Evolutionary conservation across 2,329 filamentous ascomycete species (phyloP).

Genomic region (Diaporthe eres): DNA sequence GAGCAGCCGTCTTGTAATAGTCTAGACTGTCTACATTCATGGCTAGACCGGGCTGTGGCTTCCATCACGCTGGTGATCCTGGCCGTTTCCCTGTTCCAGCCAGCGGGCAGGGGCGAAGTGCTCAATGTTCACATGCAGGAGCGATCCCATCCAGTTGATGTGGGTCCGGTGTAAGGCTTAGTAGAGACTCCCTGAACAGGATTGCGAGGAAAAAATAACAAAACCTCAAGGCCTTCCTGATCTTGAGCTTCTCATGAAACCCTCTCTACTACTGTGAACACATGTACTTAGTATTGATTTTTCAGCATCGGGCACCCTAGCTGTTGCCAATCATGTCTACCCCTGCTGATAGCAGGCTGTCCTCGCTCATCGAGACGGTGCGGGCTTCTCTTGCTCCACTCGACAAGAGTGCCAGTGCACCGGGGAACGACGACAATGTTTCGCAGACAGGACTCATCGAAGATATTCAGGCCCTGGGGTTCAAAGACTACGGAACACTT

Average conservation of each 20-base stretch:
- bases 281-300: not conserved
- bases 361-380: not conserved
- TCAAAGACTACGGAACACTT: constrained; percentile 49
- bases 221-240: not conserved
- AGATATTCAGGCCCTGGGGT: constrained; percentile 47
- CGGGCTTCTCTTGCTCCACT: constrained; percentile 6
- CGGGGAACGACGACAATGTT: not conserved
- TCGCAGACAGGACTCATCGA: constrained; percentile 32
- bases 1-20: not conserved
- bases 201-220: not conserved
- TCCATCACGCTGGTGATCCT: constrained; percentile 2
- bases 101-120: not conserved
- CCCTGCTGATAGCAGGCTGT: not conserved
- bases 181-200: not conserved
- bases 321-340: not conserved
- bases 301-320: not conserved
- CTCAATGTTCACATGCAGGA: not conserved
- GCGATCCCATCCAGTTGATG: not conserved
- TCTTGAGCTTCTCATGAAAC: not conserved
- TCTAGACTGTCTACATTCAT: not conserved
- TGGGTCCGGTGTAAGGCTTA: not conserved
- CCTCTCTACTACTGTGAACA: not conserved
- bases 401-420: not conserved
- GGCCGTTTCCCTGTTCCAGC: not conserved
- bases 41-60: not conserved